A percentile compares a stretch with the other conserved stretches of the same genome.
Evolutionary conservation across 495 filamentous ascomycete species (phyloP).

Genomic region (Lindgomyces ingoldianus): DNA sequence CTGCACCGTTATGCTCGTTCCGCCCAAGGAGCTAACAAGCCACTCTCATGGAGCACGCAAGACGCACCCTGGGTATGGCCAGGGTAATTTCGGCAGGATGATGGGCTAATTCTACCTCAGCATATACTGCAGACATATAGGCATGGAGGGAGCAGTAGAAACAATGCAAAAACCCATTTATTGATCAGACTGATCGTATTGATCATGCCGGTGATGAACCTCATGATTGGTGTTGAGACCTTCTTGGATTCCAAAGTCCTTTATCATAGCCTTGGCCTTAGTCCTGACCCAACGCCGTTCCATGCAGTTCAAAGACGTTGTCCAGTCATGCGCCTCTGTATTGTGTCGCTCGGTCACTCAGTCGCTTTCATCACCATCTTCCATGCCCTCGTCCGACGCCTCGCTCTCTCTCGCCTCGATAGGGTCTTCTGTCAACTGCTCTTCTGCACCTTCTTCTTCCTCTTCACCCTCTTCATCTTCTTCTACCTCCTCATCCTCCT

Average conservation of each 20-base stretch:
- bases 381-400: conserved; percentile 45
- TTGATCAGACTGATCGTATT: not conserved
- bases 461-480: conserved; percentile 55
- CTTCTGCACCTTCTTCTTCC: conserved; percentile 56
- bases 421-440: conserved; percentile 51
- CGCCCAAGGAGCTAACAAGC: too few species aligned
- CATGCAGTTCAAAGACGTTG: conserved; percentile 6
- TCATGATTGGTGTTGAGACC: not conserved
- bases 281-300: conserved; percentile 23
- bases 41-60: too few species aligned
- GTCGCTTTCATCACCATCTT: conserved; percentile 47
- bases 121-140: not conserved
- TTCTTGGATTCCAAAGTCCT: too few species aligned
- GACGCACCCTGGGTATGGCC: too few species aligned
- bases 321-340: not conserved
- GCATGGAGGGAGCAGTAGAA: too few species aligned
- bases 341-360: conserved; percentile 21
- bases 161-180: not conserved
- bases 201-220: too few species aligned
- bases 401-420: conserved; percentile 52
- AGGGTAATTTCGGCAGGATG: too few species aligned
- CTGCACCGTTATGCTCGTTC: too few species aligned
- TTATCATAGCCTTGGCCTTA: too few species aligned
- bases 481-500: conserved; percentile 55
- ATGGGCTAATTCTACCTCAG: too few species aligned